Evolutionary conservation across 345 rosid genomes (phyloP), one percentile per base, ranked within the genome.

Genomic region (Hypericum androsaemum): DNA sequence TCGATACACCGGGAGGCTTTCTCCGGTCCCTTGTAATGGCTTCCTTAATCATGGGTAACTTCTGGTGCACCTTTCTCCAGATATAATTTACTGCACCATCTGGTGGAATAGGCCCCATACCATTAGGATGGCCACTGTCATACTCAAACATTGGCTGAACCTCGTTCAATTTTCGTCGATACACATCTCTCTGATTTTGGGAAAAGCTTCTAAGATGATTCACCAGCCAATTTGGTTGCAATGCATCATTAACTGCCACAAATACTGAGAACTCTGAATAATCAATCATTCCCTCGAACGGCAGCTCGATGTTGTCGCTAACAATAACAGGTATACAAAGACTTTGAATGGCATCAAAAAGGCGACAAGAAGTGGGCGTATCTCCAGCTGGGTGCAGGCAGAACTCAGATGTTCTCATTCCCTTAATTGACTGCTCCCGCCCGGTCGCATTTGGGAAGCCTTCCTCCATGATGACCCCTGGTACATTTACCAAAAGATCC

Each of bases 371-470:
- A 50, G 97, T 88, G 15, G 98, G 95, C 12, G 98, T 88, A 56
- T 88, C 98, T 49, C 98, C 98, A 0, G 95, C 95, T 7, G 97
- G 98, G 66, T 92, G 98, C 67, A 92, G 74, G 63, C 98, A 92
- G 73, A 88, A 92, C 54, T 88, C 90, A 10, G 94, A 85, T 22
- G 80, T 71, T 61, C 95, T 80, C 97, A 88, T 92, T 59, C 97
- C 95, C 71, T 57, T 71, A 14, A 88, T 85, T 9, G 98, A 88
- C 58, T 83, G 86, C 71, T 83, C 90, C 44, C 74, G 77, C n/a
- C 95, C 98, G 0, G 94, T 92, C 50, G 90, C 94, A 68, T 83
- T 88, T 7, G 98, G 95, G 56, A 92, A 92, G 57, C 98, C 98
- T 81, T 92, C 98, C 77, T 92, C 95, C 84, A 92, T 80, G 39